Conservation (phyloP, 2,329 filamentous ascomycete genomes). For the Fusarium sp. region DNA sequence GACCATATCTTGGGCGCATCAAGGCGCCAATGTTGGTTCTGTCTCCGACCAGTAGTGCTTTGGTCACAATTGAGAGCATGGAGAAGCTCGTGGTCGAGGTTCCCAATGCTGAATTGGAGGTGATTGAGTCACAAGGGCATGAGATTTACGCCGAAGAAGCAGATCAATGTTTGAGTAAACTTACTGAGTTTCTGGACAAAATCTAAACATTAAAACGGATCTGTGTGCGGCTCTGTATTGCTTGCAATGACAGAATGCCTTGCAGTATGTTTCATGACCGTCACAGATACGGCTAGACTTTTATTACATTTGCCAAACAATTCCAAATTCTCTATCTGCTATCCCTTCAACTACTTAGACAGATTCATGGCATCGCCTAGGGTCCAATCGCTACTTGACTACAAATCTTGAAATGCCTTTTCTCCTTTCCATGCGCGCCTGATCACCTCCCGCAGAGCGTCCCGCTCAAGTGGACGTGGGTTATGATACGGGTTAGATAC, state of each 20-base stretch:
- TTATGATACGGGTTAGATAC: slow-evolving; percentile 73
- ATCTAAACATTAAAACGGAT: no score
- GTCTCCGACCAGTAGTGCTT: slow-evolving; percentile 11
- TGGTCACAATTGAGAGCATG: slow-evolving; percentile 21
- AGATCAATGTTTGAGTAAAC: not conserved
- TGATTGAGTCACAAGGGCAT: slow-evolving; percentile 17
- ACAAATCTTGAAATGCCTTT: not conserved
- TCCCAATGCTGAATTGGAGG: slow-evolving; percentile 1
- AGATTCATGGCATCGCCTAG: no score
- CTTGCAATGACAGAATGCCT: no score
- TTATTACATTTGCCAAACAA: no score
- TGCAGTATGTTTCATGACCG: no score
- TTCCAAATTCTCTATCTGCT: no score
- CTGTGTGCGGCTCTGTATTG: no score
- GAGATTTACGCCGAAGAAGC: slow-evolving; percentile 21
- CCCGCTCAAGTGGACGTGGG: slow-evolving; percentile 67
- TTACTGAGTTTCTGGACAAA: not conserved
- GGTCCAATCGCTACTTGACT: no score
- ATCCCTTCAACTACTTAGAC: no score
- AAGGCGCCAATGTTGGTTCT: slow-evolving; percentile 14
- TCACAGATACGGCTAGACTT: no score
- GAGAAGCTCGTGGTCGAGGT: not conserved
- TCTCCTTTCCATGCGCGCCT: slow-evolving; percentile 73
- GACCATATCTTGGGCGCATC: slow-evolving; percentile 5
- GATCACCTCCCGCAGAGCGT: slow-evolving; percentile 68